A percentile compares a stretch with the other conserved stretches of the same genome.
Evolutionary conservation across 805 yeast species (phyloP).

Genomic region (Kodamaea leandrae): DNA sequence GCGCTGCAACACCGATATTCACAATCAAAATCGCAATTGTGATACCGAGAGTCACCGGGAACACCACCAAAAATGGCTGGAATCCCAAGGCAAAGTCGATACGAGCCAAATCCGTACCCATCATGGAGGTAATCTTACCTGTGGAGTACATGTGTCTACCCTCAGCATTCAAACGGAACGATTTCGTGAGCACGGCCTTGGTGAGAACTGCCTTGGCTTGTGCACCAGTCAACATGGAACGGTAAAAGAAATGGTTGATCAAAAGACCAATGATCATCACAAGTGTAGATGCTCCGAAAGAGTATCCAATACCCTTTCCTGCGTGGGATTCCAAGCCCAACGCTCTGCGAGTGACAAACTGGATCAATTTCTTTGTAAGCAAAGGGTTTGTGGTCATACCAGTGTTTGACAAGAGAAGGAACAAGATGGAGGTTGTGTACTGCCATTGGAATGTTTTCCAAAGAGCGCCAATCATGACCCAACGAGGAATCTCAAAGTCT

Average conservation of each 20-base stretch:
- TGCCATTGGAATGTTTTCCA: conserved; percentile 30
- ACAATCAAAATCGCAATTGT: conserved; percentile 23
- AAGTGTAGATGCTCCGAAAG: conserved; percentile 34
- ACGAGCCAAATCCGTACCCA: conserved; percentile 28
- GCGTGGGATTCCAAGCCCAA: conserved; percentile 37
- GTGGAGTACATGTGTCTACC: conserved; percentile 21
- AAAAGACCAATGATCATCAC: conserved; percentile 26
- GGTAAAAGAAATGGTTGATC: conserved; percentile 25
- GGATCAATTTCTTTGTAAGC: conserved; percentile 35
- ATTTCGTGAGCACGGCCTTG: conserved; percentile 24
- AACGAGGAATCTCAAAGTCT: conserved; percentile 4
- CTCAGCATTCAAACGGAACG: conserved; percentile 20
- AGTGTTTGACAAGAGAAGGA: conserved; percentile 24
- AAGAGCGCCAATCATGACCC: conserved; percentile 16
- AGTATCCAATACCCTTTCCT: conserved; percentile 42
- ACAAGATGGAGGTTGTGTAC: conserved; percentile 21
- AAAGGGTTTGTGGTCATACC: conserved; percentile 33
- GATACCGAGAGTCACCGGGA: conserved; percentile 25
- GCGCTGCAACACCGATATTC: conserved; percentile 24
- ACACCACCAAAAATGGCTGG: conserved; percentile 24
- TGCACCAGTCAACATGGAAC: conserved; percentile 28
- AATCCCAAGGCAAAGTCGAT: conserved; percentile 29
- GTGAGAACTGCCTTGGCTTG: conserved; percentile 28
- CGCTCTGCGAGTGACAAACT: conserved; percentile 30
- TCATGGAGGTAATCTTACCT: conserved; percentile 26